Evolutionary conservation across 2,329 filamentous ascomycete species (phyloP), one percentile per base, ranked within the genome.

Genomic region (Emydomyces testavorans): DNA sequence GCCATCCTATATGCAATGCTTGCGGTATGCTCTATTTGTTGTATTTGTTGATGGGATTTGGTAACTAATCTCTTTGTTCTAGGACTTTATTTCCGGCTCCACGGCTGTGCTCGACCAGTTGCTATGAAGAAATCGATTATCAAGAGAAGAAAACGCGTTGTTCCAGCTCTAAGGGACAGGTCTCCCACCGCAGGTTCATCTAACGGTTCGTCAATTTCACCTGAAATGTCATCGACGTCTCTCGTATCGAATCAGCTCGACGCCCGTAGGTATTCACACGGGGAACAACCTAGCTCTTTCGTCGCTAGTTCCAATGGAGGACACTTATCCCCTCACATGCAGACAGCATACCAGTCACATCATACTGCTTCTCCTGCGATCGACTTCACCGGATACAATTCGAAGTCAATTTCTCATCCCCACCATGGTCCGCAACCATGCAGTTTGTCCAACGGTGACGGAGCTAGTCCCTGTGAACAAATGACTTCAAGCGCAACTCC

Each of bases 121-220:
- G 87, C 87, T n/a, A 96, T 98, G 92, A 98, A 96, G 67, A 96
- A 95, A 65, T 84, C 87, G 2, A 85, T 94, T 21, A 98, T 98
- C 64, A 96, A 98, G 67, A 79, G 92, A 53, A 77, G 92, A 52
- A 96, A 96, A 73, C 82, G 92, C 50, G 88, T 96, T 4, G 89
- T 96, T 36, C 89, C 90, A 15, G 87, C 85, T 15, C 71, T 78
- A 21, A 65, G 70, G 48, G 72, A 72, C 49, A 65, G 68, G 46
- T 71, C 71, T 39, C 65, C 65, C 10, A 65, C 60, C 24, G 64
- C 65, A 18, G 62, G 64, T n/a, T 67, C 65, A 8, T 65, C 67
- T 3, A 63, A 64, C 28, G 65, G 60, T 15, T 65, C 67, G n/a
- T 70, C 68, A 10, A 60, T 61, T 6, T 69, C 67, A 6, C 67